phyloP scores from a whole-genome alignment of 305 asterid species.

The Fraxinus sp. region DNA sequence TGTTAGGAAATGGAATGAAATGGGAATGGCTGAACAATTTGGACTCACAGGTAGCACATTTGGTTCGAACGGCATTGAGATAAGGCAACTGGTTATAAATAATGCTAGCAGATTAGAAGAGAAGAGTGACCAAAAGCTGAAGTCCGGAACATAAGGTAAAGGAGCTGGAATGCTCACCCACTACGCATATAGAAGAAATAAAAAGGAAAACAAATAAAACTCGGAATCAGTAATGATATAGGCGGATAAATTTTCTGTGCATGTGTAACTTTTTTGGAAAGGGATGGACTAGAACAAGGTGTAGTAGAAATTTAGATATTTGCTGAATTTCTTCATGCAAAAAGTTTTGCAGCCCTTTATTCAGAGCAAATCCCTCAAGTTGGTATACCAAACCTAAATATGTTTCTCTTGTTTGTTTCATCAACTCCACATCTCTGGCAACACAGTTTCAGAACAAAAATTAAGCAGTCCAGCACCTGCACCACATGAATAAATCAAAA shows the following conservation, averaged over 20 bases:
- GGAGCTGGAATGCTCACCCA: too few relatives aligned
- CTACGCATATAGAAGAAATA: too few relatives aligned
- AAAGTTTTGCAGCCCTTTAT: slow-evolving; percentile 6
- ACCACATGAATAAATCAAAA: not conserved
- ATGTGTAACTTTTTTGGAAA: not conserved
- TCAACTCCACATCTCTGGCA: not conserved
- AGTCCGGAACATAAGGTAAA: too few relatives aligned
- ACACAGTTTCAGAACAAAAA: slow-evolving; percentile 13
- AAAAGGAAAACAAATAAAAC: too few relatives aligned
- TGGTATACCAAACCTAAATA: not conserved
- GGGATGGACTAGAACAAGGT: not conserved
- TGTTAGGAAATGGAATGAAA: too few relatives aligned
- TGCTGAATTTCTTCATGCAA: not conserved
- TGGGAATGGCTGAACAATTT: too few relatives aligned
- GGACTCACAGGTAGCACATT: too few relatives aligned
- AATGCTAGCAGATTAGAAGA: too few relatives aligned
- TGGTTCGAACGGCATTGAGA: too few relatives aligned
- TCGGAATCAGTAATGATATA: not conserved
- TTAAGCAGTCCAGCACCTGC: slow-evolving; percentile 1
- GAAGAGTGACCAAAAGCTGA: too few relatives aligned
- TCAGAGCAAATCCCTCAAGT: slow-evolving; percentile 4
- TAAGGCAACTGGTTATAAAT: too few relatives aligned
- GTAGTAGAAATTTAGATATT: not conserved
- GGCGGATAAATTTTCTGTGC: not conserved
- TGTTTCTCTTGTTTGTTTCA: slow-evolving; percentile 1